Conservation (phyloP, 371 early-diverging fungal species). For the Lichtheimia hyalospora region DNA sequence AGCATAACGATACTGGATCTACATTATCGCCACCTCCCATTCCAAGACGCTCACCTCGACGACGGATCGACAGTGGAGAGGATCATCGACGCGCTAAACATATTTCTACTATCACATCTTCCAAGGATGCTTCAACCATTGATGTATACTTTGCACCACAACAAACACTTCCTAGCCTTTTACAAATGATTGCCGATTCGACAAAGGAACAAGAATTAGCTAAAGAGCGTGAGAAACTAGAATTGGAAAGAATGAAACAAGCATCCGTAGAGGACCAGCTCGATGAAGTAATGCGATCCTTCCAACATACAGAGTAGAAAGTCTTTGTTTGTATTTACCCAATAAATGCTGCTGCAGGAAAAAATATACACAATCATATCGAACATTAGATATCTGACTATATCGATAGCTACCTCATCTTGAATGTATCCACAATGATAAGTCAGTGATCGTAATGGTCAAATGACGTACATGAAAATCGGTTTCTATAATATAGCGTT, state of each 20-base stretch:
- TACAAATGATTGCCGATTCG: constrained; percentile 21
- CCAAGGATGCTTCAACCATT: constrained; percentile 19
- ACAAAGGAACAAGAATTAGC: constrained; percentile 6
- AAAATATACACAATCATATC: neutral
- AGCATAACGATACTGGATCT: neutral
- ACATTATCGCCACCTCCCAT: constrained; percentile 19
- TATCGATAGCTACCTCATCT: neutral
- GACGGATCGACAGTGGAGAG: constrained; percentile 13
- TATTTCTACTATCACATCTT: constrained; percentile 13
- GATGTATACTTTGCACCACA: constrained; percentile 27
- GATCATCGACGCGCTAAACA: constrained; percentile 14
- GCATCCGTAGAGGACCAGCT: constrained; percentile 21
- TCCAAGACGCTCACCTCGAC: constrained; percentile 28
- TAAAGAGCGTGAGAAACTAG: neutral
- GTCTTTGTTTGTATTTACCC: neutral
- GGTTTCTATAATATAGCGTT: too few relatives aligned
- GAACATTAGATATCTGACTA: neutral
- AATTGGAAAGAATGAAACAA: constrained; percentile 1
- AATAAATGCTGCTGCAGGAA: neutral
- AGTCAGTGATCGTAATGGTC: too few relatives aligned
- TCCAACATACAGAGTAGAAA: neutral
- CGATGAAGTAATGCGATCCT: constrained; percentile 27
- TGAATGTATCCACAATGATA: too few relatives aligned
- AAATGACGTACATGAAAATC: too few relatives aligned
- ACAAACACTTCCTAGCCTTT: constrained; percentile 20